These are phyloP conservation scores for Paramyrothecium sp. DNA, from an alignment of 2,329 filamentous ascomycete genomes.

Conservation along the genomic window DNA sequence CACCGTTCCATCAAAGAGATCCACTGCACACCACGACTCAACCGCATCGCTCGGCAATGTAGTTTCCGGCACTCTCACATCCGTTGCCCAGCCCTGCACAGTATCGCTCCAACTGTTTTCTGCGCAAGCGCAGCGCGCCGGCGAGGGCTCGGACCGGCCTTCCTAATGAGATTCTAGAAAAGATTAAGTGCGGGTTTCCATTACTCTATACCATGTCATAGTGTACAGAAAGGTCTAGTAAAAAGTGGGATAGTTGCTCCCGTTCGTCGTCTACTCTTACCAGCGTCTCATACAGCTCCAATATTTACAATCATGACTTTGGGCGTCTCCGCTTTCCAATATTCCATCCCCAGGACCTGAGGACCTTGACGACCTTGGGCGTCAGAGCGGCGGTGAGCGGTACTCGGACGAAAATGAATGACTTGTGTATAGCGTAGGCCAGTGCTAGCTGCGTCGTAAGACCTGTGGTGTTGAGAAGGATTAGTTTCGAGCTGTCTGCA, in stretches of 20 bases:
- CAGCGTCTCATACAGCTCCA: neutral
- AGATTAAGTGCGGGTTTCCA: neutral
- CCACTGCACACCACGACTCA: too few relatives aligned
- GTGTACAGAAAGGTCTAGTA: neutral
- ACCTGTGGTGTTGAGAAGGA: conserved; percentile 36
- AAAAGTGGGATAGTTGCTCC: neutral
- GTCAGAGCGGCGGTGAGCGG: conserved; percentile 87
- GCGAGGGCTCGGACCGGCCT: too few relatives aligned
- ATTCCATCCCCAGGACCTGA: conserved; percentile 90
- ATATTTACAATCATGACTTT: neutral
- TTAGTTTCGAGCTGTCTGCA: neutral
- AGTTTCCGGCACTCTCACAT: too few relatives aligned
- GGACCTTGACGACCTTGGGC: conserved; percentile 87
- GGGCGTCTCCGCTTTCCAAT: conserved; percentile 69
- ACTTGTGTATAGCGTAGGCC: conserved; percentile 97
- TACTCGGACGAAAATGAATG: conserved; percentile 93
- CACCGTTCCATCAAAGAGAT: too few relatives aligned
- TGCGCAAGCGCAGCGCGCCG: too few relatives aligned
- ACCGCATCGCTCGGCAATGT: too few relatives aligned
- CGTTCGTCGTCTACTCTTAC: neutral
- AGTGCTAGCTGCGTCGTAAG: conserved; percentile 81
- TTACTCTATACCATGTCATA: neutral
- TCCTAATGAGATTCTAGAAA: neutral
- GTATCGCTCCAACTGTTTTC: too few relatives aligned
- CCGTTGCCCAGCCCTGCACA: too few relatives aligned